Evolutionary conservation across 1,284 basidiomycete genomes (phyloP), one percentile per base, ranked within the genome.

Genomic region (Papiliotrema terrestris): DNA sequence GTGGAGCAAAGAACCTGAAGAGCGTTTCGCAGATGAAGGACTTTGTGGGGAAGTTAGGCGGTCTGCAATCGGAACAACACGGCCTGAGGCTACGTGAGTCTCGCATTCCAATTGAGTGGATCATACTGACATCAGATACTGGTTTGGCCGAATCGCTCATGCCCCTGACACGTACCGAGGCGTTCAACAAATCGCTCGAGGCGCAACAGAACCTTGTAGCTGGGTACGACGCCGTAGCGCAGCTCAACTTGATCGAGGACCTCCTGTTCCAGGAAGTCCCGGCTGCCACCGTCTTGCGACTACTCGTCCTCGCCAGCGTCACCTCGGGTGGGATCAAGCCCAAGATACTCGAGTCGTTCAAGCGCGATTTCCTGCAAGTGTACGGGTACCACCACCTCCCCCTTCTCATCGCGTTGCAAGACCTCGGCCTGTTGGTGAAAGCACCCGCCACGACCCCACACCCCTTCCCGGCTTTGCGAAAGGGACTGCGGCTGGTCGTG

Each of bases 151-250:
- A 98, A 76, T 79, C 90, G 70, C 81, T 98, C 44, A 85, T 94
- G 64, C 84, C 87, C 14, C 80, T 87, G 61, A 98, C 94, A 1
- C 82, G 84, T 53, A 88, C 87, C n/a, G 89, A 95, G 39, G 80
- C 86, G 51, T 98, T 98, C 79, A 92, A 92, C 75, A 88, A 86
- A 68, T 87, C 86, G 20, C 80, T 99, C 11, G 95, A 98, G 78
- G 89, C 96, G 19, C 95, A 98, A 71, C 96, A 98, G 75, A 98
- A 98, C 74, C 81, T 97, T 26, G 83, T 98, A 15, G 91, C 93
- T 0, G 91, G 90, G 1, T 91, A 93, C 70, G 88, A 96, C 67
- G 78, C 87, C 35, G 78, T 83, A 9, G 80, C 81, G 2, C 93
- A 97, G 72, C 80, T 94, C 36, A 78, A 79, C 17, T 84, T 86